phyloP scores from a whole-genome alignment of 2,329 filamentous ascomycete genomes.

The Aureobasidium sp. region DNA sequence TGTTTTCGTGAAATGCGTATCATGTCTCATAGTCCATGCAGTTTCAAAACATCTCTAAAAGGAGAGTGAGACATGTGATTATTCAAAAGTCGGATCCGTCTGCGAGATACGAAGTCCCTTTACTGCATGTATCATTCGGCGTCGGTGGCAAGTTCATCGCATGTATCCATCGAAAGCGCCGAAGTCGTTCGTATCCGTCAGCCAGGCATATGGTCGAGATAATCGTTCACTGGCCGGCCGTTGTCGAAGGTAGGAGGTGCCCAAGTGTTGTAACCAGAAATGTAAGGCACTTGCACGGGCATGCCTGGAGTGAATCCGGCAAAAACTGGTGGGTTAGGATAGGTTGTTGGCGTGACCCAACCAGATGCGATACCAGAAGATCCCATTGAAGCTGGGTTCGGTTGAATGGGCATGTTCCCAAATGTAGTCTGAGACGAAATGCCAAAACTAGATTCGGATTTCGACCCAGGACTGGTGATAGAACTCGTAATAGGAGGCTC shows the following conservation, averaged over 20 bases:
- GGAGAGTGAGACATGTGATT: neutral
- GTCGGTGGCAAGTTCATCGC: neutral
- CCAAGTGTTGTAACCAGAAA: neutral
- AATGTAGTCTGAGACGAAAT: neutral
- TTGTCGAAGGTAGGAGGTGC: neutral
- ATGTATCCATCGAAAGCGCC: neutral
- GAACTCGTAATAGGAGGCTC: neutral
- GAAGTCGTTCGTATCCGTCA: neutral
- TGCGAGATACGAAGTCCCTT: neutral
- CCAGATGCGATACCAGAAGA: neutral
- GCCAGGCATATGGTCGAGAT: neutral
- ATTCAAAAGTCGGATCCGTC: neutral
- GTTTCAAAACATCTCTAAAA: neutral
- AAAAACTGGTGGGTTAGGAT: neutral
- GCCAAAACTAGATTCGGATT: neutral
- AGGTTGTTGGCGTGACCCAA: neutral
- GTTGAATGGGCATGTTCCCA: neutral
- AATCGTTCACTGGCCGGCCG: neutral
- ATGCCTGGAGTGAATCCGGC: neutral
- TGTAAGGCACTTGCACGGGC: neutral
- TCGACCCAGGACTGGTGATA: neutral
- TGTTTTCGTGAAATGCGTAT: neutral
- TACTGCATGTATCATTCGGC: neutral
- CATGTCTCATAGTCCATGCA: neutral
- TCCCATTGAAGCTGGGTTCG: neutral